Evolutionary conservation across 2,329 filamentous ascomycete genomes (phyloP).

Genomic region (Cladobotryum protrusum): DNA sequence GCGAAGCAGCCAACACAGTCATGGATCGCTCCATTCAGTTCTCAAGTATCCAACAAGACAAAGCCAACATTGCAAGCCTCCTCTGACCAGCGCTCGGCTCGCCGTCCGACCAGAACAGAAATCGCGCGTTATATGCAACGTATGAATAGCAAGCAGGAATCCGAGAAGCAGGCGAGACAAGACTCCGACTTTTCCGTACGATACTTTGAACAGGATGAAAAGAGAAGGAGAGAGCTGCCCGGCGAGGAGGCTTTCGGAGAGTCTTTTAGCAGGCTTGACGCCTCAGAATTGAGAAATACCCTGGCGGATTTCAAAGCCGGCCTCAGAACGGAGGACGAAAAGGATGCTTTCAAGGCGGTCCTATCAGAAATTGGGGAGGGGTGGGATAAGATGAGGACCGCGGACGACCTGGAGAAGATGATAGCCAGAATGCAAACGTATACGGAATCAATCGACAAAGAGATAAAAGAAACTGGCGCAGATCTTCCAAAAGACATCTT

Average conservation of each 20-base stretch:
- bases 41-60: constrained; percentile 18
- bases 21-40: constrained; percentile 29
- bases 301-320: constrained; percentile 33
- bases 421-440: constrained; percentile 29
- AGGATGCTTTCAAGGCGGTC: constrained; percentile 29
- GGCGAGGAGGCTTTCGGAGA: constrained; percentile 35
- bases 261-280: constrained; percentile 31
- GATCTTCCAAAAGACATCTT: constrained; percentile 28
- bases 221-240: constrained; percentile 31
- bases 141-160: constrained; percentile 20
- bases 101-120: constrained; percentile 22
- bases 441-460: constrained; percentile 27
- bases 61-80: constrained; percentile 15
- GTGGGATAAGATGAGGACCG: constrained; percentile 25
- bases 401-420: constrained; percentile 30
- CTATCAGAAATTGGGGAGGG: constrained; percentile 27
- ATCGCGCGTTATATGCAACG: constrained; percentile 23
- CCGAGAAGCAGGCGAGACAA: constrained; percentile 13
- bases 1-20: constrained; percentile 21
- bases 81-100: constrained; percentile 13
- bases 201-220: constrained; percentile 43
- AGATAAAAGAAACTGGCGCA: constrained; percentile 26
- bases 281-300: constrained; percentile 29
- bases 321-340: constrained; percentile 30
- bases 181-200: constrained; percentile 30